Conservation (phyloP, 768 basidiomycete genomes). For the Podaxis carcinomalis region DNA sequence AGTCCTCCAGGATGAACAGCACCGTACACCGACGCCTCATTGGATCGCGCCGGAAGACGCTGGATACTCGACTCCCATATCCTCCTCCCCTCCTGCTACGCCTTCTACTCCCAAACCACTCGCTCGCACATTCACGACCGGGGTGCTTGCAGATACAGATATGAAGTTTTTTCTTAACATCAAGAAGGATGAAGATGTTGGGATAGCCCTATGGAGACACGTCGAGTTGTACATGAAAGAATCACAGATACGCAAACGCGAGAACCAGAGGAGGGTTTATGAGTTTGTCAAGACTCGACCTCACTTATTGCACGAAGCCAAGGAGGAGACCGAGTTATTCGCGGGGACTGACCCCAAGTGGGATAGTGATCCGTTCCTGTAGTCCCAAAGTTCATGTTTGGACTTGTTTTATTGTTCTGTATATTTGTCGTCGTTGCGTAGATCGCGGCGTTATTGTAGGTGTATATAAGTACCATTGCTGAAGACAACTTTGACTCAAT, state of each 20-base stretch:
- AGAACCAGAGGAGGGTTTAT: constrained; percentile 2
- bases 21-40: neutral
- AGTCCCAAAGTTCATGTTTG: neutral
- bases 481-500: too few relatives aligned
- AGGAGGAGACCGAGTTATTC: neutral
- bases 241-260: neutral
- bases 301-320: neutral
- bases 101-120: neutral
- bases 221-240: neutral
- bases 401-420: neutral
- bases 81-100: neutral
- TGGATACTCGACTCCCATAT: neutral
- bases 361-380: constrained; percentile 1
- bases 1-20: neutral
- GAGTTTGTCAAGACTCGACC: constrained; percentile 3
- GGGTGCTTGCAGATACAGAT: neutral
- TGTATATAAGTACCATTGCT: too few relatives aligned
- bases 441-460: neutral
- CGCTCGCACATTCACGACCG: neutral
- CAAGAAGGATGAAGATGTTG: constrained; percentile 1
- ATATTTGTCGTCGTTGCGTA: neutral
- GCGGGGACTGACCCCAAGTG: neutral
- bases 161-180: neutral
- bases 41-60: neutral
- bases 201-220: neutral